These are phyloP conservation scores for Leptographium radiaticola DNA, from an alignment of 2,329 filamentous ascomycete species.

Conservation along the genomic window DNA sequence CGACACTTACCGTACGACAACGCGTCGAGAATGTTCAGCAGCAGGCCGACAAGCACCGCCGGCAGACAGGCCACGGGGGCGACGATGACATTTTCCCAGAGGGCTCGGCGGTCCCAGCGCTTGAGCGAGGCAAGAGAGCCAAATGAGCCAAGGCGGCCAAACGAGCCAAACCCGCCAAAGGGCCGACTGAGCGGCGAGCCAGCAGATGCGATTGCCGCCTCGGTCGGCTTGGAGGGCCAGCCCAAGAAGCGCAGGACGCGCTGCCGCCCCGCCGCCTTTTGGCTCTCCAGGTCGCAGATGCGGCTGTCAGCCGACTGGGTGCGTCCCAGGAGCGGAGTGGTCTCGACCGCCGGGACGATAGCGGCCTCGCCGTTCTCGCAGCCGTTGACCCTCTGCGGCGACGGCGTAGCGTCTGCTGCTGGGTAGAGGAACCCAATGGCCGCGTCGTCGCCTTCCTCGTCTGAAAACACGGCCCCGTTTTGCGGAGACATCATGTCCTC, in stretches of 20 bases:
- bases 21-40: slow-evolving; percentile 89
- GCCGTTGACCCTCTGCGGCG: too few relatives aligned
- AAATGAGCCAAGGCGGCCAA: too few relatives aligned
- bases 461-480: slow-evolving; percentile 10
- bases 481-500: not conserved
- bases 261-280: too few relatives aligned
- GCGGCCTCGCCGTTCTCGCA: too few relatives aligned
- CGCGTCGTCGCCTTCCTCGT: slow-evolving; percentile 2
- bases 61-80: slow-evolving; percentile 62
- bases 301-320: not conserved
- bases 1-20: slow-evolving; percentile 63
- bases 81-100: slow-evolving; percentile 53
- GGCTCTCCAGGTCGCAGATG: not conserved
- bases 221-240: slow-evolving; percentile 8
- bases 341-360: not conserved
- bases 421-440: too few relatives aligned
- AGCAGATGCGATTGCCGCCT: too few relatives aligned
- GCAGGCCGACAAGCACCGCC: slow-evolving; percentile 73
- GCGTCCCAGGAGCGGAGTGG: not conserved
- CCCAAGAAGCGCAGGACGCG: slow-evolving; percentile 7
- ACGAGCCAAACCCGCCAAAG: too few relatives aligned
- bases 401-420: not conserved
- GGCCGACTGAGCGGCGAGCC: too few relatives aligned
- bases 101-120: slow-evolving; percentile 53
- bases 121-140: slow-evolving; percentile 44